A percentile compares a stretch with the other conserved stretches of the same genome.
phyloP scores from a whole-genome alignment of 148 eudicot genomes.

The Chenopodium suecicum region DNA sequence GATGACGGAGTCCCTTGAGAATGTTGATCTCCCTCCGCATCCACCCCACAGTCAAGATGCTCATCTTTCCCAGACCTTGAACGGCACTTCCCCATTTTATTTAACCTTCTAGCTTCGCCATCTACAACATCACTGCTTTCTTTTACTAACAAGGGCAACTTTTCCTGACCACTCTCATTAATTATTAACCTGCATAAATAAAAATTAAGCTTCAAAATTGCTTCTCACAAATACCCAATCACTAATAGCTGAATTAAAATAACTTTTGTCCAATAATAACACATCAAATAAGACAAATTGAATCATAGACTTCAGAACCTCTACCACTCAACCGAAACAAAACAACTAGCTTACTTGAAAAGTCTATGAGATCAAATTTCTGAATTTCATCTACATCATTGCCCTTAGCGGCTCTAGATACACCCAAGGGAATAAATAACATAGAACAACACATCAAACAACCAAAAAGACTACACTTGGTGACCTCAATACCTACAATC shows the following conservation, averaged over 20 bases:
- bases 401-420: neutral
- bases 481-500: neutral
- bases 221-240: neutral
- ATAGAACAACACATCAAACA: neutral
- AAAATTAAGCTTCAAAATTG: slow-evolving; percentile 17
- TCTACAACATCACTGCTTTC: slow-evolving; percentile 55
- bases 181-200: slow-evolving; percentile 43
- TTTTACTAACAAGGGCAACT: slow-evolving; percentile 39
- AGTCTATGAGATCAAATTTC: neutral
- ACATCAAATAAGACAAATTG: neutral
- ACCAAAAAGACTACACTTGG: neutral
- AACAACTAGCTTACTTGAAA: neutral
- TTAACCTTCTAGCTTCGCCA: slow-evolving; percentile 58
- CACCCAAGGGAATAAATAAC: neutral
- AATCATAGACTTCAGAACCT: neutral
- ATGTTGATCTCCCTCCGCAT: slow-evolving; percentile 83
- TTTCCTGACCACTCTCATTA: slow-evolving; percentile 49
- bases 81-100: slow-evolving; percentile 68
- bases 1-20: slow-evolving; percentile 74
- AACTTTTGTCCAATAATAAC: neutral
- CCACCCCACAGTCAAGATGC: slow-evolving; percentile 74
- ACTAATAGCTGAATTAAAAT: neutral
- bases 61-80: slow-evolving; percentile 73
- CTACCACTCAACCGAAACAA: neutral
- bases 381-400: neutral